These are phyloP conservation scores for Euphrasia arctica DNA, from an alignment of 305 asterid species.

Conservation along the genomic window DNA sequence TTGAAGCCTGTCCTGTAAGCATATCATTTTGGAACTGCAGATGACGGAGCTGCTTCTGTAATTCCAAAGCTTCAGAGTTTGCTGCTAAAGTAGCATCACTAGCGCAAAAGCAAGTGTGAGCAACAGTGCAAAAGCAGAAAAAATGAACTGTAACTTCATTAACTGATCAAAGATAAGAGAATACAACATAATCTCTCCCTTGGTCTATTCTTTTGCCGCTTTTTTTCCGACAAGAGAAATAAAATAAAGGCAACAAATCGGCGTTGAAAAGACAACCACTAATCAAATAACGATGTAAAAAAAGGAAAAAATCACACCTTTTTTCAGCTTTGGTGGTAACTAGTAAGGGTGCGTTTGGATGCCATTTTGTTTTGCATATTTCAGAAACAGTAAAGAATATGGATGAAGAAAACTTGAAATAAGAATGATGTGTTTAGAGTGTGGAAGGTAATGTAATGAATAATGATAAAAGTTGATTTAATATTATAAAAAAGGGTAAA, in stretches of 20 bases:
- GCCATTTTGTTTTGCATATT: no score
- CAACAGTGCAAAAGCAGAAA: slow-evolving; percentile 26
- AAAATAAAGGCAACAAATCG: slow-evolving; percentile 3
- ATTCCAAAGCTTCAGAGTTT: slow-evolving; percentile 84
- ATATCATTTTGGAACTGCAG: slow-evolving; percentile 79
- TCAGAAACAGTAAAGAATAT: no score
- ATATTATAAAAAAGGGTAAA: no score
- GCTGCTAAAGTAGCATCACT: slow-evolving; percentile 90
- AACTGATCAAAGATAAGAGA: slow-evolving; percentile 1
- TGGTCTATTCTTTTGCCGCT: slow-evolving; percentile 6
- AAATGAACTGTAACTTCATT: slow-evolving; percentile 20
- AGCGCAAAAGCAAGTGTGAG: slow-evolving; percentile 33
- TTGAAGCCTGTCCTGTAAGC: slow-evolving; percentile 88
- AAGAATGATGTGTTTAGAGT: no score
- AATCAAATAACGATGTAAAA: not conserved
- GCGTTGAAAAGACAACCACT: slow-evolving; percentile 2
- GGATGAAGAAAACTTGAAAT: no score
- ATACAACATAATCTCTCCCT: slow-evolving; percentile 1
- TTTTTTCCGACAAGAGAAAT: slow-evolving; percentile 5
- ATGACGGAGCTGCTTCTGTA: slow-evolving; percentile 87
- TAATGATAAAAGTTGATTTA: no score
- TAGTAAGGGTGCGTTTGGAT: not conserved
- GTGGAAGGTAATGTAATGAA: no score
- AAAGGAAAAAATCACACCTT: slow-evolving; percentile 1
- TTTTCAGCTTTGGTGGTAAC: slow-evolving; percentile 13